Percentiles rank a stretch among this genome's conserved stretches.
Evolutionary conservation across 2,329 filamentous ascomycete species (phyloP).

Genomic region (Ceratocystis cacaofunesta): DNA sequence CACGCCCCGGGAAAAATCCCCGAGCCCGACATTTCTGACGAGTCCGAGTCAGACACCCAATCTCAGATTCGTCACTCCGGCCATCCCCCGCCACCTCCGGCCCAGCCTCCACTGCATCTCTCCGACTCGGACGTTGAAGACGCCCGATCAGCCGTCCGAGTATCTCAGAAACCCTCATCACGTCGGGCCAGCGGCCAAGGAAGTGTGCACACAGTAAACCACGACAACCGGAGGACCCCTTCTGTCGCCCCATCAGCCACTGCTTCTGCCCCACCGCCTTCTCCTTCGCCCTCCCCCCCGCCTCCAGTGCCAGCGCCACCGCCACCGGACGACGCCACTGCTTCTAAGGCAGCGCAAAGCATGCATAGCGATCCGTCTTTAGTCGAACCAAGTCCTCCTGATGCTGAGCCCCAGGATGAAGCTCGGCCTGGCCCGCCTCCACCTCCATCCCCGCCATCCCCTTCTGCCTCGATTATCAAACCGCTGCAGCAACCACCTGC

Average conservation of each 20-base stretch:
- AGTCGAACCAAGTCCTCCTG: not conserved
- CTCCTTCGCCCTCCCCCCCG: not conserved
- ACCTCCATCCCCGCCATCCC: slow-evolving; percentile 7
- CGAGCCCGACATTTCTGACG: slow-evolving; percentile 8
- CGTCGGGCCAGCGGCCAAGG: slow-evolving; percentile 7
- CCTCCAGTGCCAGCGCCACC: not conserved
- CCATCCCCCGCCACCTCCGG: slow-evolving; percentile 5
- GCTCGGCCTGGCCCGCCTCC: slow-evolving; percentile 10
- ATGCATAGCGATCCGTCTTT: not conserved
- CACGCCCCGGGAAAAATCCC: not conserved
- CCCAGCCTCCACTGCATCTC: not conserved
- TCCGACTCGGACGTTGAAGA: slow-evolving; percentile 15
- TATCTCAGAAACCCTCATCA: slow-evolving; percentile 7
- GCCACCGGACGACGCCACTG: not conserved
- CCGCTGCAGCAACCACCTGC: not conserved
- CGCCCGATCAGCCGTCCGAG: slow-evolving; percentile 11
- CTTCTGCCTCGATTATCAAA: slow-evolving; percentile 1
- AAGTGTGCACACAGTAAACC: slow-evolving; percentile 3
- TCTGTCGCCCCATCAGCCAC: not conserved
- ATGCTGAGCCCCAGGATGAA: not conserved
- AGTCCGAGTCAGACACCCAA: slow-evolving; percentile 6
- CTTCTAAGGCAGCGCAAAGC: not conserved
- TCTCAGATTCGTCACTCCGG: slow-evolving; percentile 12
- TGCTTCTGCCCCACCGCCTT: not conserved
- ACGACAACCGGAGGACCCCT: not conserved